phyloP scores from a whole-genome alignment of 306 rosid genomes.

The Datisca glomerata region DNA sequence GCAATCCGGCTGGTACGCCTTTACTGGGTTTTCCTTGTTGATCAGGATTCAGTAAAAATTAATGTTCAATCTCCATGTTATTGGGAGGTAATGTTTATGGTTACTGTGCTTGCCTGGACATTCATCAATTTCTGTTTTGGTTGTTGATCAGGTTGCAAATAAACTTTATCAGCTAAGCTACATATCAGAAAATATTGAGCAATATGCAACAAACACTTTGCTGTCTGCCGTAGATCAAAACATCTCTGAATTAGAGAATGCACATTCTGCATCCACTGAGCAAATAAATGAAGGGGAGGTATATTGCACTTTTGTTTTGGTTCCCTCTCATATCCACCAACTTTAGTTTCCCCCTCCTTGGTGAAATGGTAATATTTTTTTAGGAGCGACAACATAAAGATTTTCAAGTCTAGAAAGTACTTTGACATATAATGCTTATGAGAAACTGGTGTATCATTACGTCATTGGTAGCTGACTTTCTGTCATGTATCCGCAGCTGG shows the following conservation, averaged over 20 bases:
- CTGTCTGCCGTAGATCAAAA: conserved; percentile 49
- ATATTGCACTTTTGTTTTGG: conserved; percentile 10
- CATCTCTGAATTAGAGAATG: conserved; percentile 30
- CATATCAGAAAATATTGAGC: conserved; percentile 64
- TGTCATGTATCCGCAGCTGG: too few relatives aligned
- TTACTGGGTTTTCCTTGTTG: conserved; percentile 8
- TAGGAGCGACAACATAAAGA: too few relatives aligned
- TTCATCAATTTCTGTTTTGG: conserved; percentile 5
- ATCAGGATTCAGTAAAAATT: conserved; percentile 3
- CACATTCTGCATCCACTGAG: conserved; percentile 37
- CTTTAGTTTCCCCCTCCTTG: too few relatives aligned
- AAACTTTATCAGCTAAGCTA: conserved; percentile 84
- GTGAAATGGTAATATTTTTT: not conserved
- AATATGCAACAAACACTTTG: conserved; percentile 70
- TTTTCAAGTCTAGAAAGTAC: too few relatives aligned
- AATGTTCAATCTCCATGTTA: not conserved
- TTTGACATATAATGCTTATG: too few relatives aligned
- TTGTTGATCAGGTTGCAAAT: conserved; percentile 68
- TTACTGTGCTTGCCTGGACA: not conserved
- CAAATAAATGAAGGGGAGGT: conserved; percentile 43
- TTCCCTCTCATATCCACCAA: not conserved
- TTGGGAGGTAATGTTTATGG: not conserved
- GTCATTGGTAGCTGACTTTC: too few relatives aligned
- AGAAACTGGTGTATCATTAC: too few relatives aligned
- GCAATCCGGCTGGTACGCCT: conserved; percentile 90